phyloP scores from a whole-genome alignment of 2,329 filamentous ascomycete genomes.

The Akanthomyces lecanii region DNA sequence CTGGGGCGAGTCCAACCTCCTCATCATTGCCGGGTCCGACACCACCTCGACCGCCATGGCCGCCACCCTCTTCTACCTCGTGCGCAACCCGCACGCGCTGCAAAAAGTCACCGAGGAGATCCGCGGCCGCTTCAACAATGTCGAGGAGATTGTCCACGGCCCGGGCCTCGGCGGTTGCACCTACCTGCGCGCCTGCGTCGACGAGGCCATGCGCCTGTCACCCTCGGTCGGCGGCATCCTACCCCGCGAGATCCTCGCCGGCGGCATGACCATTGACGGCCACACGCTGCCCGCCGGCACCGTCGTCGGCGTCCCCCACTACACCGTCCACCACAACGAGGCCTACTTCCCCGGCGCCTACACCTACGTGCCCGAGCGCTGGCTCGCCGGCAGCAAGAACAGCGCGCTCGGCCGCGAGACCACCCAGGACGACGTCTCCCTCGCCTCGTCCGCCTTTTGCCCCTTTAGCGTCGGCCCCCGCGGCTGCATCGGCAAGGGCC shows the following conservation, averaged over 20 bases:
- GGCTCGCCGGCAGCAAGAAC: constrained; percentile 50
- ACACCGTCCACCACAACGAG: constrained; percentile 64
- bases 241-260: constrained; percentile 54
- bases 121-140: constrained; percentile 44
- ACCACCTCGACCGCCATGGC: constrained; percentile 67
- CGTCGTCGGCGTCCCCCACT: constrained; percentile 62
- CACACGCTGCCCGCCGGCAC: constrained; percentile 53
- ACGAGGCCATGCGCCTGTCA: constrained; percentile 61
- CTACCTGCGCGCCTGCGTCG: constrained; percentile 62
- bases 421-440: constrained; percentile 47
- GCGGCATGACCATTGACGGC: constrained; percentile 52
- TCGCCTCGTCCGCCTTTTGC: constrained; percentile 66
- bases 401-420: constrained; percentile 34
- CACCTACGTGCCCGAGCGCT: constrained; percentile 59
- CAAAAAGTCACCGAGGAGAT: constrained; percentile 48
- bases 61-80: constrained; percentile 59
- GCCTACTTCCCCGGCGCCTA: constrained; percentile 58
- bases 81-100: constrained; percentile 47
- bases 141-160: constrained; percentile 54
- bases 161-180: constrained; percentile 44
- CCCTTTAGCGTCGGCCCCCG: constrained; percentile 68
- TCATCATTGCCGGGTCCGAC: constrained; percentile 69
- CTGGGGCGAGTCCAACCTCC: constrained; percentile 66
- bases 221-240: constrained; percentile 58
- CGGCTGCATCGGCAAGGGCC: constrained; percentile 67